Evolutionary conservation across 2,329 filamentous ascomycete species (phyloP).

Genomic region (Aspergillus pseudoterreus): DNA sequence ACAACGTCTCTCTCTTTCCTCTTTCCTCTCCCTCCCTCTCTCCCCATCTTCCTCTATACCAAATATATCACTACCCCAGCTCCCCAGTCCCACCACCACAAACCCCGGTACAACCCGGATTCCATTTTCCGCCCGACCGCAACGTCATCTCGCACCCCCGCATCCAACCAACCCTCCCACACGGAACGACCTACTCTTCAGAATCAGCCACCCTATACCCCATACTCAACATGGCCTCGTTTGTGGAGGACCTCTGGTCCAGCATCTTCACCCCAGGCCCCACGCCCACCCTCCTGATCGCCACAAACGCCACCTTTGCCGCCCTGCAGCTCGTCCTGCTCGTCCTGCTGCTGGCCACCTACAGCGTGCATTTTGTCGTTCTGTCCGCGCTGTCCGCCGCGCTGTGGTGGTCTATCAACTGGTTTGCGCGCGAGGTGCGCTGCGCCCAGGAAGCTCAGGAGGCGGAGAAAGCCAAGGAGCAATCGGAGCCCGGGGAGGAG

Average conservation of each 20-base stretch:
- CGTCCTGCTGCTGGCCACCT: conserved; percentile 71
- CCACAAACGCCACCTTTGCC: conserved; percentile 86
- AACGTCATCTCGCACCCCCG: too few species aligned
- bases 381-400: conserved; percentile 75
- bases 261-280: conserved; percentile 92
- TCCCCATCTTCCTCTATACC: neutral
- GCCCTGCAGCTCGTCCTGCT: conserved; percentile 77
- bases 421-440: conserved; percentile 73
- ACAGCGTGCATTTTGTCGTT: conserved; percentile 83
- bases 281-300: conserved; percentile 80
- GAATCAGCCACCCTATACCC: too few species aligned
- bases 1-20: too few species aligned
- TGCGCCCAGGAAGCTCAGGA: conserved; percentile 50
- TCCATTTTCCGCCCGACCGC: conserved; percentile 10
- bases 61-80: neutral
- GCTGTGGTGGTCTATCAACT: conserved; percentile 94
- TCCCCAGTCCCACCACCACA: neutral
- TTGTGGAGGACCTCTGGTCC: conserved; percentile 76
- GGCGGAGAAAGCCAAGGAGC: conserved; percentile 30
- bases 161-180: too few species aligned
- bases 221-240: conserved; percentile 41
- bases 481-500: conserved; percentile 34
- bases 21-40: neutral
- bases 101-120: conserved; percentile 6
- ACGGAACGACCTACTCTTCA: too few species aligned